Base-by-base conservation (phyloP, 2,329 filamentous ascomycete species). In the Sporothrix phasma region DNA sequence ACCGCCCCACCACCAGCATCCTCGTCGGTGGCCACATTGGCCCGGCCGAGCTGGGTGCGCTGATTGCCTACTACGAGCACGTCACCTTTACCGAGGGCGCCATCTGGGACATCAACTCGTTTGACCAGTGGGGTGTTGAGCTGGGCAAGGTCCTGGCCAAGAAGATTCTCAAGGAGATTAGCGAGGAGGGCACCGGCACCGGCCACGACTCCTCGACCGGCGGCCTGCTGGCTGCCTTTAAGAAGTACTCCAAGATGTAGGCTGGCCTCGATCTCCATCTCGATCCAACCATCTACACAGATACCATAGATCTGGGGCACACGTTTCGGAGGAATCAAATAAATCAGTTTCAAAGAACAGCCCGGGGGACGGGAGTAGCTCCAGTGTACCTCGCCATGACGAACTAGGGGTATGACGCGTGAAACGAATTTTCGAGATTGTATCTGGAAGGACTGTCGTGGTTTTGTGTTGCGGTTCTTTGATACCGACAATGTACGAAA, bases 81-180 rank as follows among this genome's bases (percentile, higher is more conserved):
- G 80, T 97, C 67, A 97, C 94, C 64, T 99, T 99, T 77, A 95
- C 90, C 43, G 94, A 99, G 80, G 94, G 94, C 72, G 93, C 92
- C 61, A 83, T 99, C 75, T 99, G 94, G 94, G 96, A 97, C 80
- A 96, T 99, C 82, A 99, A 99, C 85, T 92, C 88, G 73, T 99
- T 97, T 74, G 94, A 99, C 80, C 94, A 99, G 82, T 99, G 94
- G 94, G 94, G 94, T 79, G 94, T 99, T 51, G 94, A 99, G 83
- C 81, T 99, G 67, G 94, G 94, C 76, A 99, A 99, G 88, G 87
- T 88, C 46, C 81, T 99, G 69, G 94, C 94, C 67, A 97, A 93
- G 87, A 92, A 91, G 80, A 92, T 92, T 68, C 87, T 90, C 71
- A 77, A 78, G 72, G 94, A 99, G 82, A 83, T 99, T 65, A 92